Evolutionary conservation across 345 rosid genomes (phyloP).

Genomic region (Gossypium sturtianum): DNA sequence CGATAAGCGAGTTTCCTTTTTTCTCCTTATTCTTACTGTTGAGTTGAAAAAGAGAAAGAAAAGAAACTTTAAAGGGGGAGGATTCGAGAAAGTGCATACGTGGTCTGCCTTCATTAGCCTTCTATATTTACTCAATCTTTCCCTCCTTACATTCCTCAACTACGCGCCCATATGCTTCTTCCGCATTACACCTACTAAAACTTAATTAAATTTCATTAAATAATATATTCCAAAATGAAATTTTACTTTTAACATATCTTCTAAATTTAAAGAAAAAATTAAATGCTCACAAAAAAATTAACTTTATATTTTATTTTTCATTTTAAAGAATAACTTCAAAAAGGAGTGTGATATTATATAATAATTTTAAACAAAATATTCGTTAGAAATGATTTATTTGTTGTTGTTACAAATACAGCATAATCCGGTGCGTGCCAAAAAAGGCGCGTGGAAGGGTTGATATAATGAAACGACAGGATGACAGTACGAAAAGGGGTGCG

Average conservation of each 20-base stretch:
- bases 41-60: neutral
- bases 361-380: too few relatives aligned
- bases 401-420: too few relatives aligned
- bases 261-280: too few relatives aligned
- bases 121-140: neutral
- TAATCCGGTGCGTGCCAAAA: neutral
- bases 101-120: slow-evolving; percentile 13
- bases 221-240: too few relatives aligned
- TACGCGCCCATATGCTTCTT: neutral
- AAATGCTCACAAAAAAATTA: too few relatives aligned
- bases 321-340: too few relatives aligned
- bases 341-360: too few relatives aligned
- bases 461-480: neutral
- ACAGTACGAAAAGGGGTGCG: slow-evolving; percentile 16
- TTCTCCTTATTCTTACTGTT: too few relatives aligned
- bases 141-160: neutral
- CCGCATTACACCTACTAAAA: neutral
- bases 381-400: too few relatives aligned
- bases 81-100: slow-evolving; percentile 29
- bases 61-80: neutral
- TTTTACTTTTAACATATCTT: too few relatives aligned
- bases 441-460: neutral
- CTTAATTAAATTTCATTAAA: too few relatives aligned
- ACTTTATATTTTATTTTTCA: too few relatives aligned
- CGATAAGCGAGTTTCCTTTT: neutral